phyloP scores from a whole-genome alignment of 257 asterid genomes.

The Nicotiana paniculata region DNA sequence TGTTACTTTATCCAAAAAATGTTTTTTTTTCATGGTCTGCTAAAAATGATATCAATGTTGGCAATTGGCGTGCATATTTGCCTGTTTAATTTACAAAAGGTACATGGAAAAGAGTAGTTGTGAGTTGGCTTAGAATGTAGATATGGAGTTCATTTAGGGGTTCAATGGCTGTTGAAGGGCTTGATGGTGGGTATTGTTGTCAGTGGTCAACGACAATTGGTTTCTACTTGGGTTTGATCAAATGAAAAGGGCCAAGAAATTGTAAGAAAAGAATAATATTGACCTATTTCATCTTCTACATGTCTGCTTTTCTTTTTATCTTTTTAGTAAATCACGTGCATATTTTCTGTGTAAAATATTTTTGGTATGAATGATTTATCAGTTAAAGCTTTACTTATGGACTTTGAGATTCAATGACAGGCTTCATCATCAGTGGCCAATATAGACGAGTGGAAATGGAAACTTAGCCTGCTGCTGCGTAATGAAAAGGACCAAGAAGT shows the following conservation, averaged over 20 bases:
- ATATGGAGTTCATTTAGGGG: neutral
- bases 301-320: neutral
- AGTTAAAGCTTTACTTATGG: slow-evolving; percentile 1
- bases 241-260: neutral
- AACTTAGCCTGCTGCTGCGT: slow-evolving; percentile 71
- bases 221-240: neutral
- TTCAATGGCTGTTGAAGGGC: neutral
- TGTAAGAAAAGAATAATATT: neutral
- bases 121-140: neutral
- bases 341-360: neutral
- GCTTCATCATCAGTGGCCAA: slow-evolving; percentile 97
- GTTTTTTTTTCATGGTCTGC: neutral
- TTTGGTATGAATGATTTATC: neutral
- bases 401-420: slow-evolving; percentile 27
- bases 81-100: neutral
- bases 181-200: neutral
- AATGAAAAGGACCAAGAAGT: slow-evolving; percentile 73
- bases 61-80: neutral
- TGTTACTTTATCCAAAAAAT: no score
- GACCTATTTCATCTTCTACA: neutral
- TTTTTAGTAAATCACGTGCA: neutral
- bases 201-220: neutral
- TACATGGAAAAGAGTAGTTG: neutral
- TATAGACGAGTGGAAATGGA: slow-evolving; percentile 99
- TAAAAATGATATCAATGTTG: neutral